Evolutionary conservation across 805 yeast genomes (phyloP).

Genomic region (Cyberlindnera euphorbiae): DNA sequence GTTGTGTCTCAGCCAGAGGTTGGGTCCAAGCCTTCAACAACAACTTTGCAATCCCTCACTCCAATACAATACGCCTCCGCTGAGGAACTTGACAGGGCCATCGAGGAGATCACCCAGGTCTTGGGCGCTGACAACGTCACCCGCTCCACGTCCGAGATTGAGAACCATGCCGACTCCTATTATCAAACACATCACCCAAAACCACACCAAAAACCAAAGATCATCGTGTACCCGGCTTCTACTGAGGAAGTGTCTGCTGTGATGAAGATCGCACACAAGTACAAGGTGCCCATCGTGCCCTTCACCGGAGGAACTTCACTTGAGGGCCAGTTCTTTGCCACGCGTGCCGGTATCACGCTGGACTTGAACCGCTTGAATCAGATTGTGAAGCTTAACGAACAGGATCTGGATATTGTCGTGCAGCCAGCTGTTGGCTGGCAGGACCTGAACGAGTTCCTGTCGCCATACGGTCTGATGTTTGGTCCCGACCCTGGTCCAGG

Average conservation of each 20-base stretch:
- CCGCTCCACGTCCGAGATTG: constrained; percentile 36
- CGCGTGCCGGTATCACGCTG: constrained; percentile 61
- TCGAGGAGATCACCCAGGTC: constrained; percentile 35
- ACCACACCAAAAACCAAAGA: constrained; percentile 52
- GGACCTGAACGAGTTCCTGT: constrained; percentile 49
- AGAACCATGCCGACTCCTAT: constrained; percentile 54
- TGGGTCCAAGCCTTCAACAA: constrained; percentile 26
- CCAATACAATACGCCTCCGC: constrained; percentile 39
- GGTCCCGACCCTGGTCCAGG: constrained; percentile 84
- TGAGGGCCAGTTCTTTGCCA: constrained; percentile 77
- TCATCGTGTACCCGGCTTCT: constrained; percentile 56
- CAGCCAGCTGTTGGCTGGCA: constrained; percentile 84
- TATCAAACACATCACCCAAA: constrained; percentile 60
- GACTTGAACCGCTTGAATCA: constrained; percentile 59
- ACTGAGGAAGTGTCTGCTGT: constrained; percentile 65
- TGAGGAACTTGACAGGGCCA: constrained; percentile 34
- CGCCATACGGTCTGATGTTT: constrained; percentile 49
- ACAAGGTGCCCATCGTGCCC: constrained; percentile 69
- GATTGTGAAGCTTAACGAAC: constrained; percentile 49
- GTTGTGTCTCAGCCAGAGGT: no score
- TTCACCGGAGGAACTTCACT: constrained; percentile 74
- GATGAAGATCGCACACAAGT: constrained; percentile 55
- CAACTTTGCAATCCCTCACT: constrained; percentile 30
- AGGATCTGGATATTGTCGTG: constrained; percentile 67
- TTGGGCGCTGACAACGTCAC: constrained; percentile 35